Evolutionary conservation across 73 alveolate genomes (phyloP).

Genomic region (Tetrahymena elliotti): DNA sequence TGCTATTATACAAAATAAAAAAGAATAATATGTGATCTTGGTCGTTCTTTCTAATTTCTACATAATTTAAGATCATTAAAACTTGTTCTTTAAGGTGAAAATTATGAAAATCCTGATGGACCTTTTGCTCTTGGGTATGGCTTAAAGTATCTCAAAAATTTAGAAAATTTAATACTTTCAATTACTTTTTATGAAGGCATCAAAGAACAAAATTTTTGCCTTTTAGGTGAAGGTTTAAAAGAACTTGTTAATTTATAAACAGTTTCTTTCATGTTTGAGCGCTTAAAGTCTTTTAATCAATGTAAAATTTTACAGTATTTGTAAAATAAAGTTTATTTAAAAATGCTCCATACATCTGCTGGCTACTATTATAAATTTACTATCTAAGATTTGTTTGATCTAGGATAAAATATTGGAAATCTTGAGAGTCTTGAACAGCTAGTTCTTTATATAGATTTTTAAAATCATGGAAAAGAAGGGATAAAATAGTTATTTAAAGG

Average conservation of each 20-base stretch:
- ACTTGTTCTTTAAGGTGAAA: neutral
- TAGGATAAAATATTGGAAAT: neutral
- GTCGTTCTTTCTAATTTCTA: neutral
- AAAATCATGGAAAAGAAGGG: neutral
- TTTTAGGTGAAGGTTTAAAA: neutral
- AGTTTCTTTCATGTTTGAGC: neutral
- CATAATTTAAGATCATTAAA: neutral
- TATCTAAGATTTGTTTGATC: neutral
- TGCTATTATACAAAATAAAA: neutral
- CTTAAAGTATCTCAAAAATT: neutral
- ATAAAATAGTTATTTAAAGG: neutral
- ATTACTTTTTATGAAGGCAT: neutral
- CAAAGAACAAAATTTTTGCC: neutral
- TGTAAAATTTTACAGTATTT: neutral
- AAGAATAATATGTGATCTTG: neutral
- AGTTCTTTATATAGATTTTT: neutral
- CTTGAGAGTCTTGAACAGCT: neutral
- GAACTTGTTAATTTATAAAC: neutral
- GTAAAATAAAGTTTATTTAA: neutral
- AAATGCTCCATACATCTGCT: neutral
- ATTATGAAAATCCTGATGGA: neutral
- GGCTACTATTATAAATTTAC: neutral
- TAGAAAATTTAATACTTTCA: neutral
- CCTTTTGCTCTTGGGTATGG: neutral
- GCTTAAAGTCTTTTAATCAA: too few relatives aligned